phyloP scores from a whole-genome alignment of 257 asterid genomes.

The Hygrophila difformis region DNA sequence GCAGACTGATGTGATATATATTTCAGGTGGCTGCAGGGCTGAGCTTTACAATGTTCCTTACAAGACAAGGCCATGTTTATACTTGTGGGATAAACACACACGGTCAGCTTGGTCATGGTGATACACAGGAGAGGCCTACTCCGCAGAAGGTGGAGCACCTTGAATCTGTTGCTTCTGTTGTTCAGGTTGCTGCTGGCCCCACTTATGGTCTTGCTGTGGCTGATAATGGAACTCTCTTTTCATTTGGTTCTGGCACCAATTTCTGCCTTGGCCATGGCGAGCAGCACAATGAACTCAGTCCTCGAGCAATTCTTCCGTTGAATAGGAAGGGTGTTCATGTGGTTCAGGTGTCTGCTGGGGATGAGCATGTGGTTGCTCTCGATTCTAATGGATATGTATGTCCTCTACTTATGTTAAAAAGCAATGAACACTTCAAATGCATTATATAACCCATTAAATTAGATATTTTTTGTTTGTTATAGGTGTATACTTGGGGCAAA shows the following conservation, averaged over 20 bases:
- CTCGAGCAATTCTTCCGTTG: constrained; percentile 50
- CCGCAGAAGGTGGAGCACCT: constrained; percentile 52
- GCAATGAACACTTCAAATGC: neutral
- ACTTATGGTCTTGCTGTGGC: constrained; percentile 59
- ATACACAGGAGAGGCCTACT: constrained; percentile 48
- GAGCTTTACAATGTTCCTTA: constrained; percentile 74
- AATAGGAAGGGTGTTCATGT: constrained; percentile 55
- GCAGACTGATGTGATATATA: constrained; percentile 16
- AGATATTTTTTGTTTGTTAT: constrained; percentile 4
- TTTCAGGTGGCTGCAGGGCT: constrained; percentile 77
- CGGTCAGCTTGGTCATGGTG: constrained; percentile 88
- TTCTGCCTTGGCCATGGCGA: constrained; percentile 90
- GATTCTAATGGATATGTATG: constrained; percentile 75
- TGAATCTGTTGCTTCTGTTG: constrained; percentile 28
- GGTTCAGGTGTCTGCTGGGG: constrained; percentile 72
- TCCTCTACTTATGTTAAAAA: constrained; percentile 7
- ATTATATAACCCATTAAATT: neutral
- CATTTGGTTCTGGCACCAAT: constrained; percentile 78
- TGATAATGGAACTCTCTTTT: constrained; percentile 57
- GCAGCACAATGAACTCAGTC: constrained; percentile 64
- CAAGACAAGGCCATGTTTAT: constrained; percentile 61
- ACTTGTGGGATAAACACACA: constrained; percentile 66
- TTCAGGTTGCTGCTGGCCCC: constrained; percentile 69
- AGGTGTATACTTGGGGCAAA: constrained; percentile 92
- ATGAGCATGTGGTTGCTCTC: constrained; percentile 85